These are phyloP conservation scores for Mallotus nudiflorus DNA, from an alignment of 345 rosid species.

Conservation along the genomic window DNA sequence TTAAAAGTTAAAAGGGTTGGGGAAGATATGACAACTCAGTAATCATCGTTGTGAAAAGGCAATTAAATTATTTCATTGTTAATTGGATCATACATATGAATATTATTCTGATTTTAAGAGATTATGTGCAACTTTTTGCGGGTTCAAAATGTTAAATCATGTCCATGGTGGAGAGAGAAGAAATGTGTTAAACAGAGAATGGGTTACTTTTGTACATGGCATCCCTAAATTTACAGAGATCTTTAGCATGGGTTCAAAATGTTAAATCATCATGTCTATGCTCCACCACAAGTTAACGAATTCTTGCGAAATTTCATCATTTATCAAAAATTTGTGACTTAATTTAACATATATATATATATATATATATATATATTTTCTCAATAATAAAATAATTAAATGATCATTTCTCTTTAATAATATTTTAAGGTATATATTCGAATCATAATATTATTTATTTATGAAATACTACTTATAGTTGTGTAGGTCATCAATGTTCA, in stretches of 20 bases:
- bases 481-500: too few relatives aligned
- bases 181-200: background rate
- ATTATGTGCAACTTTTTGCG: slow-evolving; percentile 11
- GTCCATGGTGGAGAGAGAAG: background rate
- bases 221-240: too few relatives aligned
- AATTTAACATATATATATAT: background rate
- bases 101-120: background rate
- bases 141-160: slow-evolving; percentile 32
- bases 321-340: slow-evolving; percentile 3
- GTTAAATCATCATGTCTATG: slow-evolving; percentile 18
- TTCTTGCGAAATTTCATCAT: background rate
- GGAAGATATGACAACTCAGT: background rate
- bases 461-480: too few relatives aligned
- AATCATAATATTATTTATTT: too few relatives aligned
- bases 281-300: slow-evolving; percentile 14
- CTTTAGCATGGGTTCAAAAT: background rate
- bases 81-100: background rate
- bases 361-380: too few relatives aligned
- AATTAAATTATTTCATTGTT: background rate
- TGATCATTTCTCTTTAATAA: too few relatives aligned
- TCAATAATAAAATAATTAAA: too few relatives aligned
- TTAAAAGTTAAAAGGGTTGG: background rate
- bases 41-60: slow-evolving; percentile 25
- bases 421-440: too few relatives aligned
- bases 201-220: background rate